Evolutionary conservation across 106 monocot genomes (phyloP).

Genomic region (Cymbidium sinense): DNA sequence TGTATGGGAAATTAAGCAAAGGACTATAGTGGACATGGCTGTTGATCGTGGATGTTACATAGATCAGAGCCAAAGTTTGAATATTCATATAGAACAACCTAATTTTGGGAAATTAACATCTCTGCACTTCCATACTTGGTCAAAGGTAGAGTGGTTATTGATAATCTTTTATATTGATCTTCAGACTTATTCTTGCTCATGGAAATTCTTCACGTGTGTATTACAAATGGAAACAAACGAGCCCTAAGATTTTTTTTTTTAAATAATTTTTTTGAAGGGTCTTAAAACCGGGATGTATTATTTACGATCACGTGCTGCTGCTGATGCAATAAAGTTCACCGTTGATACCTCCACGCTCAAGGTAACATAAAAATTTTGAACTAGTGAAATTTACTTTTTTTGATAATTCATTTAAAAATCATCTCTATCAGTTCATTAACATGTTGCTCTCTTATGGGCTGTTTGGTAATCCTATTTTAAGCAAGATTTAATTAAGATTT

Average conservation of each 20-base stretch:
- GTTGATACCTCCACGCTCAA: slow-evolving; percentile 19
- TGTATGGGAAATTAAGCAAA: slow-evolving; percentile 57
- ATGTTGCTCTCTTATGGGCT: neutral
- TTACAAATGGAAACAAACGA: neutral
- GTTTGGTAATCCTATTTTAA: neutral
- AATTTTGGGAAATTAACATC: slow-evolving; percentile 45
- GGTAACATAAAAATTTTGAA: neutral
- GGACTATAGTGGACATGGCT: slow-evolving; percentile 47
- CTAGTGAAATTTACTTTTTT: neutral
- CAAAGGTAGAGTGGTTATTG: slow-evolving; percentile 15
- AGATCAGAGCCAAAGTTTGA: slow-evolving; percentile 45
- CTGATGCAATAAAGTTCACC: slow-evolving; percentile 31
- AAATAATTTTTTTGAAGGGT: slow-evolving; percentile 10
- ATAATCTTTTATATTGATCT: too few relatives aligned
- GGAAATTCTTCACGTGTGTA: too few relatives aligned
- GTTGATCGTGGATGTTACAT: slow-evolving; percentile 46
- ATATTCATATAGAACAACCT: slow-evolving; percentile 47
- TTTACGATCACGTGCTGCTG: slow-evolving; percentile 26
- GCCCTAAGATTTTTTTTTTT: neutral
- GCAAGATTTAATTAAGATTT: neutral
- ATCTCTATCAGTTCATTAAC: neutral
- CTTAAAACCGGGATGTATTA: slow-evolving; percentile 35
- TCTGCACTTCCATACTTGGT: slow-evolving; percentile 39
- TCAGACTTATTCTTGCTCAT: too few relatives aligned
- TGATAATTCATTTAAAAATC: neutral